Conservation (phyloP, 208 protist genomes). For the Phytomonas francai region DNA sequence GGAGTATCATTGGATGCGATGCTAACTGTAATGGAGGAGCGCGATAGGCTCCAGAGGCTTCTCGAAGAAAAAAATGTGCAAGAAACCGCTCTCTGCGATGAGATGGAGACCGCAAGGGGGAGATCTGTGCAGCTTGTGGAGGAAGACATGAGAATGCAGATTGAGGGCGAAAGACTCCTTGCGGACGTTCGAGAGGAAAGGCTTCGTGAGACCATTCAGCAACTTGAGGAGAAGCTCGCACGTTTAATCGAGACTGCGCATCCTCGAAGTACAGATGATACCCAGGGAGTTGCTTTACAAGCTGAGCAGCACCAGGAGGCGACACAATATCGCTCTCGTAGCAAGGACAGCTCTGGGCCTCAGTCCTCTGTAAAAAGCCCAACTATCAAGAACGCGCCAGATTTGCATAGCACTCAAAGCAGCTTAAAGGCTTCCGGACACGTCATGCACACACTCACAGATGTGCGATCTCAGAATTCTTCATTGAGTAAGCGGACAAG, state of each 20-base stretch:
- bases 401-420: not conserved
- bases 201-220: not conserved
- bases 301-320: not conserved
- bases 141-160: not conserved
- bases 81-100: not conserved
- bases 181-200: not conserved
- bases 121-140: not conserved
- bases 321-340: not conserved
- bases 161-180: not conserved
- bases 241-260: not conserved
- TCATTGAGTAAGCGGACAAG: not conserved
- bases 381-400: not conserved
- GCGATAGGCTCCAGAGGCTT: not conserved
- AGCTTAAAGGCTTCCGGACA: not conserved
- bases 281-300: not conserved
- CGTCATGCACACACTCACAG: not conserved
- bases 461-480: not conserved
- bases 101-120: not conserved
- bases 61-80: not conserved
- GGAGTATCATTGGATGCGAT: not conserved
- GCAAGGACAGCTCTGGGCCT: not conserved
- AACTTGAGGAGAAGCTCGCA: not conserved
- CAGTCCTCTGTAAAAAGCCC: not conserved
- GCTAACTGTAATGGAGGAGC: not conserved
- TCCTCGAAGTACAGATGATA: not conserved